Conservation (phyloP, 345 rosid species). For the Brassica cretica region DNA sequence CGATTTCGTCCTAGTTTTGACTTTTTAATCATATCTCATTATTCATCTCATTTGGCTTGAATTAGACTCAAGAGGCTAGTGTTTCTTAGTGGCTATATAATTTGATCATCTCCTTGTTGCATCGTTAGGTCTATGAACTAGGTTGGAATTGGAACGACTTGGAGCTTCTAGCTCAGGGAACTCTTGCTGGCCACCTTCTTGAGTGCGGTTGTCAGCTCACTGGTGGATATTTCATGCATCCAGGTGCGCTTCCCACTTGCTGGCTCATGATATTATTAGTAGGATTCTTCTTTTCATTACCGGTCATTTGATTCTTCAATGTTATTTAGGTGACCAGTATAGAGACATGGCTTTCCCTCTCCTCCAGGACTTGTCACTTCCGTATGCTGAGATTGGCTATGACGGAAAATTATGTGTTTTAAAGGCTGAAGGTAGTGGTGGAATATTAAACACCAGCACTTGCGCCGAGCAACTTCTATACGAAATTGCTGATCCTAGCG, state of each 20-base stretch:
- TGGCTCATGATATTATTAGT: conserved; percentile 3
- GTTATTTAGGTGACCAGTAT: conserved; percentile 61
- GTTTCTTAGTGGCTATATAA: not conserved
- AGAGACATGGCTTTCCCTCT: conserved; percentile 57
- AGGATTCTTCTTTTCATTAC: not conserved
- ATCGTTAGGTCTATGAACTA: conserved; percentile 72
- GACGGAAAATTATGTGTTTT: conserved; percentile 62
- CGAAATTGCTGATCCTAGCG: conserved; percentile 82
- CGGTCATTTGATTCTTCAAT: conserved; percentile 11
- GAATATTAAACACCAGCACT: conserved; percentile 65
- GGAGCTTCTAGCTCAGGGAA: conserved; percentile 77
- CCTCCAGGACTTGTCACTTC: conserved; percentile 82
- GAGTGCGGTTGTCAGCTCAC: conserved; percentile 98
- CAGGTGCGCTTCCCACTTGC: conserved; percentile 51
- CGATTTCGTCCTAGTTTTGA: not conserved
- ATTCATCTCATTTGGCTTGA: conserved; percentile 6
- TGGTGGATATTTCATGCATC: conserved; percentile 99
- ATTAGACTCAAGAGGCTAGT: not conserved
- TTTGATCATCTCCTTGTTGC: conserved; percentile 1
- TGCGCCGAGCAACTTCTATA: conserved; percentile 92
- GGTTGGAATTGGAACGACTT: conserved; percentile 96
- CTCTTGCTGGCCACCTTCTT: conserved; percentile 86
- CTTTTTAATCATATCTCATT: not conserved
- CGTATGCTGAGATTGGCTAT: conserved; percentile 70
- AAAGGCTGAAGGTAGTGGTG: conserved; percentile 79